Conservation (phyloP, 1,284 basidiomycete genomes). For the Puccinia horiana region DNA sequence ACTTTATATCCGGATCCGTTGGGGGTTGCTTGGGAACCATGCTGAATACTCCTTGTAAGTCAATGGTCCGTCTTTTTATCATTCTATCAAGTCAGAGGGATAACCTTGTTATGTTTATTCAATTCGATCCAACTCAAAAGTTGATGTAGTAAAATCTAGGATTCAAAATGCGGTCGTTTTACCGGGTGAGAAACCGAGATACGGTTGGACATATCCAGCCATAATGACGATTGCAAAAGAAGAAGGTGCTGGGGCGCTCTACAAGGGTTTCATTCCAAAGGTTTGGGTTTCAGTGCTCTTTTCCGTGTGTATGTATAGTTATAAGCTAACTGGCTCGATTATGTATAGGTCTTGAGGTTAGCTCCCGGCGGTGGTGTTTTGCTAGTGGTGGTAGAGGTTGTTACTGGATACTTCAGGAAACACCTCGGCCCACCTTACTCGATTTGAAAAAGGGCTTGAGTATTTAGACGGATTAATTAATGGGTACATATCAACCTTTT, state of each 20-base stretch:
- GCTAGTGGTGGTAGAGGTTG: conserved; percentile 84
- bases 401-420: conserved; percentile 71
- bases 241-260: conserved; percentile 84
- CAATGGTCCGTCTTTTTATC: neutral
- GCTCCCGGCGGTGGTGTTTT: conserved; percentile 94
- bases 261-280: conserved; percentile 79
- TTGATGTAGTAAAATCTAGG: conserved; percentile 89
- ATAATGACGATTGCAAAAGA: conserved; percentile 79
- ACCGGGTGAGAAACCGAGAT: conserved; percentile 72
- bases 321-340: neutral
- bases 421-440: conserved; percentile 57
- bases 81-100: conserved; percentile 63
- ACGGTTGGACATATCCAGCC: conserved; percentile 76
- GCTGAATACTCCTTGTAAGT: conserved; percentile 62
- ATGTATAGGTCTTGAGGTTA: conserved; percentile 70
- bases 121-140: conserved; percentile 49
- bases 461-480: neutral
- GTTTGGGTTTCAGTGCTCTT: conserved; percentile 49
- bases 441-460: neutral
- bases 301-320: neutral
- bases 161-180: conserved; percentile 76
- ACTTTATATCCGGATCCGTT: conserved; percentile 83
- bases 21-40: conserved; percentile 83
- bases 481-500: neutral
- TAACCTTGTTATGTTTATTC: conserved; percentile 75